Base-by-base conservation (phyloP, 2,329 filamentous ascomycete genomes). In the Epicoccum sorghinum region DNA sequence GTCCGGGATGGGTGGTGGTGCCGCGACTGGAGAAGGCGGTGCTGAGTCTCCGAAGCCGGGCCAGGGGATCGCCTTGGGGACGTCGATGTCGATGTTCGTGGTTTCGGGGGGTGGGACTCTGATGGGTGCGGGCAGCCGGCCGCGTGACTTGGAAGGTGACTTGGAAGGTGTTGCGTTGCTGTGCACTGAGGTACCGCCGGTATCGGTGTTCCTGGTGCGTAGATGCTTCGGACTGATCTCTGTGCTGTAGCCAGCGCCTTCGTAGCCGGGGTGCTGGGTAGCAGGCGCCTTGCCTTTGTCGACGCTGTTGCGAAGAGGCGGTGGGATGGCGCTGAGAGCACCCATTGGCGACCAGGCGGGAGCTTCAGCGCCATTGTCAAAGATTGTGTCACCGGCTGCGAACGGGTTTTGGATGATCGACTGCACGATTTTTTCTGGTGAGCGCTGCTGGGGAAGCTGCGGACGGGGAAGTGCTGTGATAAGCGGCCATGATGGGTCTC, bases 51-150 rank as follows among this genome's bases (percentile, higher is more conserved):
- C 55, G 7, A 51, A 48, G 7, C 55, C 55, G 12, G 59, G 59
- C 58, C 58, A 57, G 41, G 47, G 18, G 3, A 52, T 32, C 12
- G 43, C 12, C 3, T 42, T 33, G 5, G 53, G 45, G 7, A 41
- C 41, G 9, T 24, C 10, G 18, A 18, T 18, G 18, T 18, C 18
- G 18, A 18, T 18, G 18, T 18, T 18, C 18, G 18, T 18, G 18
- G 18, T 18, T 18, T 3, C 18, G 18, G 62, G 52, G 22, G 62
- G 64, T 1, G 55, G 40, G 33, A 64, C 52, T n/a, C 52, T 35
- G 44, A 66, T 61, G 6, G 65, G 64, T 6, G 53, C 56, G 14
- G 64, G 65, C 9, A 68, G 41, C 13, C 58, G 62, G 35, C 58
- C 59, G n/a, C 47, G 50, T 23, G 47, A 39, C 29, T 55, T 56